Evolutionary conservation across 306 rosid genomes (phyloP).

Genomic region (Sesbania bispinosa): DNA sequence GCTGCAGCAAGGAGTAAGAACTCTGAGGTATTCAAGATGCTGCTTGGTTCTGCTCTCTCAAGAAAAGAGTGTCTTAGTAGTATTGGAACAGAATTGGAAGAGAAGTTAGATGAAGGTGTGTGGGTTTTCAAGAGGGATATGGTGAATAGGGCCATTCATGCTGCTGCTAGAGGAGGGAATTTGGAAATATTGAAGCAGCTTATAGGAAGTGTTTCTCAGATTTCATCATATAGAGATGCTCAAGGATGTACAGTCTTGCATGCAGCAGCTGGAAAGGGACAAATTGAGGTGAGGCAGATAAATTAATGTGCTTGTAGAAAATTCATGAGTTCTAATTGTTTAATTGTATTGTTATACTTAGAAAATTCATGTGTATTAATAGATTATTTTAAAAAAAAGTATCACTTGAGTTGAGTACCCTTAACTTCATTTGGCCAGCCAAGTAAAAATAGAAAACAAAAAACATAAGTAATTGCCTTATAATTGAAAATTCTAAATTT

Average conservation of each 20-base stretch:
- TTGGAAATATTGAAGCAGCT: conserved; percentile 63
- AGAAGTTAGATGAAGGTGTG: conserved; percentile 39
- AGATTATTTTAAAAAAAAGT: too few species aligned
- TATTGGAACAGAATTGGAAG: conserved; percentile 31
- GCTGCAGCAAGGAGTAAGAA: conserved; percentile 90
- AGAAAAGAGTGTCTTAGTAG: conserved; percentile 36
- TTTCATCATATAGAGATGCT: conserved; percentile 60
- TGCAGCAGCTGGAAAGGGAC: conserved; percentile 84
- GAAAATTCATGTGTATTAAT: too few species aligned
- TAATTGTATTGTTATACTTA: not conserved
- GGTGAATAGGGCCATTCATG: conserved; percentile 79
- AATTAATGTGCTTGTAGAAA: not conserved
- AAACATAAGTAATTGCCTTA: not conserved
- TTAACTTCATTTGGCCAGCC: not conserved
- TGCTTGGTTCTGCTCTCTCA: conserved; percentile 56
- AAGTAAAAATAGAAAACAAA: too few species aligned
- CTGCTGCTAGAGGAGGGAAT: conserved; percentile 95
- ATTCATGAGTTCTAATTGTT: not conserved
- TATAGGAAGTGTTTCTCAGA: conserved; percentile 45
- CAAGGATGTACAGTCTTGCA: conserved; percentile 80
- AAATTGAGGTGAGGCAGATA: conserved; percentile 63
- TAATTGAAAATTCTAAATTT: not conserved
- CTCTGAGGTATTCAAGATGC: conserved; percentile 55
- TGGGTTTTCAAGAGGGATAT: conserved; percentile 65
- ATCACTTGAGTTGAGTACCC: not conserved